Evolutionary conservation across 148 eudicot genomes (phyloP).

Genomic region (Drosera capensis): DNA sequence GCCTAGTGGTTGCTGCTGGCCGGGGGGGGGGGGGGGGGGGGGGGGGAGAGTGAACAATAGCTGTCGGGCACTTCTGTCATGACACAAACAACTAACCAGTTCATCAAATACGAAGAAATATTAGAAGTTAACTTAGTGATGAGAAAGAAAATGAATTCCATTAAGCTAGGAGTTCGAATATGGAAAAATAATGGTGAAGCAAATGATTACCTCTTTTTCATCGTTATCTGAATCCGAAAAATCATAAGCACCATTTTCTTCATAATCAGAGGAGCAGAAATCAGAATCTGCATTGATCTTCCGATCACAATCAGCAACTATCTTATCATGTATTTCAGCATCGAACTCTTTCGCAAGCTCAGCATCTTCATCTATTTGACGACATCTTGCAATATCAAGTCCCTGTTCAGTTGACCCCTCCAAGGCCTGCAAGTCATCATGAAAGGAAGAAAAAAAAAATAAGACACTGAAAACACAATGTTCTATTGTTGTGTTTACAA

Average conservation of each 20-base stretch:
- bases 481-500: too few relatives aligned
- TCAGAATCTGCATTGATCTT: conserved; percentile 26
- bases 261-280: conserved; percentile 47
- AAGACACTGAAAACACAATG: not conserved
- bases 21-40: too few relatives aligned
- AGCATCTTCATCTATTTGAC: conserved; percentile 13
- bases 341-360: conserved; percentile 23
- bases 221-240: conserved; percentile 41
- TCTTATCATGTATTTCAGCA: conserved; percentile 21
- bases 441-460: conserved; percentile 1
- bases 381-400: conserved; percentile 19
- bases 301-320: conserved; percentile 24
- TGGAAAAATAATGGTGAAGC: not conserved
- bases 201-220: conserved; percentile 29
- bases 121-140: too few relatives aligned
- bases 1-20: too few relatives aligned
- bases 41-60: too few relatives aligned
- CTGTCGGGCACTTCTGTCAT: too few relatives aligned
- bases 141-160: not conserved
- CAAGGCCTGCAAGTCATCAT: conserved; percentile 26
- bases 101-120: too few relatives aligned
- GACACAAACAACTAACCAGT: too few relatives aligned
- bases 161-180: not conserved
- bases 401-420: conserved; percentile 34
- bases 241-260: conserved; percentile 31